Base-by-base conservation (phyloP, 2,329 filamentous ascomycete species). In the Cercospora berteroae region DNA sequence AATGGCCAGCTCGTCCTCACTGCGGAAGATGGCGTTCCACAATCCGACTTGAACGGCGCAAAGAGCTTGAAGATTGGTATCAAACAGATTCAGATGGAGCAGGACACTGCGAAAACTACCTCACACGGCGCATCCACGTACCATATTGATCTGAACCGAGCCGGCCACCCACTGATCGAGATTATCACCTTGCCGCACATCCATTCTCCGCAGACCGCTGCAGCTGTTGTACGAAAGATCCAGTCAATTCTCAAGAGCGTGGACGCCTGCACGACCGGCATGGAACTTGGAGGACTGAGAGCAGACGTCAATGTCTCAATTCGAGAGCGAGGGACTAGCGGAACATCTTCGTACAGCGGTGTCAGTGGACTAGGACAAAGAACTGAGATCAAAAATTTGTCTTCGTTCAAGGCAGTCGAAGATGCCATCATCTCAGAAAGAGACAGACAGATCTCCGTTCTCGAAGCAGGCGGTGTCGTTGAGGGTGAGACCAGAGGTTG, bases 261-360 rank as follows among this genome's bases (percentile, higher is more conserved):
- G 9, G 91, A 95, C 78, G 90, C 94, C 0, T 96, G 94, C 72
- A 92, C 93, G 1, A 89, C 90, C 0, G 95, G 95, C 1, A 97
- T 99, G 94, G 94, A 99, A 79, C 83, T 91, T 48, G 95, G 95
- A 36, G 95, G 95, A 0, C 80, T 99, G 64, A 87, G 95, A 64
- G 95, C 94, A 5, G 95, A 99, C 77, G 92, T 99, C 74, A 99
- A 99, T 74, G 94, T 99, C 5, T 97, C 94, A 2, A 89, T 99
- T 9, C 86, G 86, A 12, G 80, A 89, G 67, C 84, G 87, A 58
- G 81, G 80, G 10, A 73, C 70, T 7, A 65, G 55, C 0, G 74
- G 79, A 0, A 76, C 75, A 3, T 79, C 83, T 61, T 81, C 83
- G 48, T 89, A 90, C 74, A 80, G 83, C 58, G 87, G 87, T 1